Percentiles rank a stretch among this genome's conserved stretches.
phyloP scores from a whole-genome alignment of 257 asterid genomes.

The Jaltomata sinuosa region DNA sequence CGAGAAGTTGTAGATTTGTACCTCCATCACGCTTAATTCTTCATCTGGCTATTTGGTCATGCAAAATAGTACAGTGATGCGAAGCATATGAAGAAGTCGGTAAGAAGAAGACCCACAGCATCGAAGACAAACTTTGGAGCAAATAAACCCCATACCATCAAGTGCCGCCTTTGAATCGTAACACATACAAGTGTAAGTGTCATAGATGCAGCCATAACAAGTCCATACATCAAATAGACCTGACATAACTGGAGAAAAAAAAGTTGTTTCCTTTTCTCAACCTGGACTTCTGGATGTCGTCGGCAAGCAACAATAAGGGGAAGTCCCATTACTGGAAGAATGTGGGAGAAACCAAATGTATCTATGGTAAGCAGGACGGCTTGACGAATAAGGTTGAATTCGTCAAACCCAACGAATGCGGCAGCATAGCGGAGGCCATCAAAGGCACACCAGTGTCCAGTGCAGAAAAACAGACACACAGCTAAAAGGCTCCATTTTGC shows the following conservation, averaged over 20 bases:
- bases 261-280: conserved; percentile 22
- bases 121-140: conserved; percentile 97
- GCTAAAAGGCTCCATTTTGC: conserved; percentile 83
- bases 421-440: conserved; percentile 98
- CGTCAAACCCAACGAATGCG: conserved; percentile 93
- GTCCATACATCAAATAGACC: conserved; percentile 79
- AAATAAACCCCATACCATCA: conserved; percentile 98
- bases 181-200: conserved; percentile 80
- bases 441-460: conserved; percentile 98
- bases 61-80: conserved; percentile 64
- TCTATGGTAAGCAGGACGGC: conserved; percentile 77
- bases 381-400: conserved; percentile 78
- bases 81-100: conserved; percentile 51
- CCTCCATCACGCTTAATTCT: background rate
- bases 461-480: conserved; percentile 77
- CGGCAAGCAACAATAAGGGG: conserved; percentile 54
- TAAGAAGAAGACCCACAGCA: conserved; percentile 66
- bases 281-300: conserved; percentile 11
- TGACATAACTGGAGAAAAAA: conserved; percentile 48
- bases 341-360: conserved; percentile 85
- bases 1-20: background rate
- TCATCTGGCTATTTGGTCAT: background rate
- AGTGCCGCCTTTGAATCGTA: conserved; percentile 80
- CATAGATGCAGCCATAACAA: conserved; percentile 44
- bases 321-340: conserved; percentile 76